Conservation (phyloP, 352 stramenopile genomes). For the Globisporangium mamillatum region DNA sequence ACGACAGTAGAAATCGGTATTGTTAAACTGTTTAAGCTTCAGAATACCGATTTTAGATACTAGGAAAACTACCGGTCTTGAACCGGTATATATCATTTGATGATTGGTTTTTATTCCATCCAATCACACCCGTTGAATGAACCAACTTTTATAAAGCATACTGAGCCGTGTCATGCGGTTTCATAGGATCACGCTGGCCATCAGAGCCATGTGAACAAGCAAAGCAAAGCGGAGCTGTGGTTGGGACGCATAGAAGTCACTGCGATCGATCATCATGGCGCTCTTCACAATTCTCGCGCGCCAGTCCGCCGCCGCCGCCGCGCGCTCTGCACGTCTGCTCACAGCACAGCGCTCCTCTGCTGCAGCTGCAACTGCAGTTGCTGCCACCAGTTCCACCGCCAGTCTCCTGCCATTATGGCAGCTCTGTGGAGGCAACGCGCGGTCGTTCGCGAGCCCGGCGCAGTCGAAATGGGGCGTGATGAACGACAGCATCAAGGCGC, state of each 20-base stretch:
- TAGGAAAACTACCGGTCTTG: too few species aligned
- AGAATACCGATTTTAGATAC: too few species aligned
- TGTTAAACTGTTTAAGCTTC: too few species aligned
- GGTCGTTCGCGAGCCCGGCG: slow-evolving; percentile 24
- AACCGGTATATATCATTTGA: neutral
- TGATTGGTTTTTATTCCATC: neutral
- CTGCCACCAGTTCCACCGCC: neutral
- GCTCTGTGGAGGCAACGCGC: slow-evolving; percentile 1
- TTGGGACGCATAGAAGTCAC: neutral
- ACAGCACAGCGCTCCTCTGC: neutral
- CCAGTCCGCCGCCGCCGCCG: neutral
- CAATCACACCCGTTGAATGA: neutral
- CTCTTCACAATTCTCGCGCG: slow-evolving; percentile 1
- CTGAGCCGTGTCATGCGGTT: neutral
- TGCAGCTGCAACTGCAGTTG: neutral
- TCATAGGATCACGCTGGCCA: neutral
- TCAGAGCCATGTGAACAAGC: neutral
- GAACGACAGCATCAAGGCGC: slow-evolving; percentile 62
- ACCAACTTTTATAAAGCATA: neutral
- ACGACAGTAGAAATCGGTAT: too few species aligned
- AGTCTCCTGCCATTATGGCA: neutral
- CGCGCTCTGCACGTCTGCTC: slow-evolving; percentile 3
- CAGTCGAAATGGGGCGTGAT: slow-evolving; percentile 47
- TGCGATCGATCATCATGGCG: neutral
- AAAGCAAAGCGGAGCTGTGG: neutral